Evolutionary conservation across 2,329 filamentous ascomycete species (phyloP).

Genomic region (Neoascochyta sp.): DNA sequence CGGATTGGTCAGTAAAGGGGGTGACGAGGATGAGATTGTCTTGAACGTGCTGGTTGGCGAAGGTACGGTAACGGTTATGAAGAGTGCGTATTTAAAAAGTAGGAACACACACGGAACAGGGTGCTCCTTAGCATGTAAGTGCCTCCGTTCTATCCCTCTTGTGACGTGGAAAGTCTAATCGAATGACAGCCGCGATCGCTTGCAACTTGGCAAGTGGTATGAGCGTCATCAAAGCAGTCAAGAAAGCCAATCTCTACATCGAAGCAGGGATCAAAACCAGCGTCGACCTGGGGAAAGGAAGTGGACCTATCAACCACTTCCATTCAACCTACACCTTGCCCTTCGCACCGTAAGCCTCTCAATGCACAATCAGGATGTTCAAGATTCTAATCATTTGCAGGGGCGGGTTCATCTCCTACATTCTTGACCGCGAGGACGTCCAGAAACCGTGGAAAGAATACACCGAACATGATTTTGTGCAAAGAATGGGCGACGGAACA

Average conservation of each 20-base stretch:
- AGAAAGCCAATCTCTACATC: slow-evolving; percentile 65
- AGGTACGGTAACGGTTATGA: slow-evolving; percentile 56
- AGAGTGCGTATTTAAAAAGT: slow-evolving; percentile 67
- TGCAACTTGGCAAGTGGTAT: slow-evolving; percentile 64
- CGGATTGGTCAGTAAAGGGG: slow-evolving; percentile 54
- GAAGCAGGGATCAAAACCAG: slow-evolving; percentile 67
- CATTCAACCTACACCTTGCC: slow-evolving; percentile 66
- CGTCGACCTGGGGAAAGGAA: slow-evolving; percentile 60
- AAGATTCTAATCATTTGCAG: slow-evolving; percentile 18
- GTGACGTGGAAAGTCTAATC: neutral
- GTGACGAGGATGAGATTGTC: slow-evolving; percentile 62
- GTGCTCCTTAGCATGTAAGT: slow-evolving; percentile 81
- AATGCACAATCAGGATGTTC: neutral
- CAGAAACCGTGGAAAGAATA: slow-evolving; percentile 69
- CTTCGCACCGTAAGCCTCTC: slow-evolving; percentile 56
- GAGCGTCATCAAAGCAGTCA: slow-evolving; percentile 58
- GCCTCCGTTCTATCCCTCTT: neutral
- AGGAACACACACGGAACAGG: slow-evolving; percentile 92
- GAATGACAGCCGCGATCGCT: slow-evolving; percentile 63
- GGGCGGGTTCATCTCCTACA: slow-evolving; percentile 77
- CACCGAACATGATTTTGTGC: slow-evolving; percentile 78
- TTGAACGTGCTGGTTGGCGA: slow-evolving; percentile 73
- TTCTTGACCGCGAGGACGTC: slow-evolving; percentile 73
- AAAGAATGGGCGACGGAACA: slow-evolving; percentile 69
- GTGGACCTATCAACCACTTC: slow-evolving; percentile 74